These are phyloP conservation scores for Prunus kanzakura DNA, from an alignment of 306 rosid genomes.

Conservation along the genomic window DNA sequence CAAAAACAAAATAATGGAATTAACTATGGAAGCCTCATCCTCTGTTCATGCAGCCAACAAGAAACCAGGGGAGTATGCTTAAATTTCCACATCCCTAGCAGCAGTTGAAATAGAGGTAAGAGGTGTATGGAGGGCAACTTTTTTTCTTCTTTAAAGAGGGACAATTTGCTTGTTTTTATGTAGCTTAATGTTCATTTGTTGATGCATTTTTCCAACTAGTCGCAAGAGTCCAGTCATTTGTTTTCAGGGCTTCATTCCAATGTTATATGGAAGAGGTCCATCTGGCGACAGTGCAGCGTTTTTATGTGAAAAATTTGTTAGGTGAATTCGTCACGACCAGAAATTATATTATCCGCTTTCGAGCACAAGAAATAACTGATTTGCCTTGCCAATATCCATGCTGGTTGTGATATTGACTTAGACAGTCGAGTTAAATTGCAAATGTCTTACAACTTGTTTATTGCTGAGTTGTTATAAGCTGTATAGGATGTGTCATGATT, in stretches of 20 bases:
- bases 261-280: neutral
- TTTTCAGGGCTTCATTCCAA: neutral
- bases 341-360: conserved; percentile 23
- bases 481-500: neutral
- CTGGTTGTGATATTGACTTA: neutral
- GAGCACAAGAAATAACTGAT: neutral
- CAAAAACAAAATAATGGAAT: conserved; percentile 45
- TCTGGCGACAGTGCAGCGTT: conserved; percentile 4
- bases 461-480: no score
- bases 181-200: neutral
- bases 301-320: neutral
- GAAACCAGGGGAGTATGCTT: conserved; percentile 6
- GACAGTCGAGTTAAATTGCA: neutral
- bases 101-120: neutral
- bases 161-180: neutral
- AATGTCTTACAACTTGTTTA: no score
- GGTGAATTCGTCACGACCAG: neutral
- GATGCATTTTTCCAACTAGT: conserved; percentile 3
- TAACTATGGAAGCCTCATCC: conserved; percentile 25
- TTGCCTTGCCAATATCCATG: neutral
- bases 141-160: no score
- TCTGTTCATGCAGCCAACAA: conserved; percentile 10
- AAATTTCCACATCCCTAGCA: conserved; percentile 21
- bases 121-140: neutral
- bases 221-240: neutral